Evolutionary conservation across 345 rosid genomes (phyloP), one percentile per base, ranked within the genome.

Genomic region (Euphorbia pulcherrima): DNA sequence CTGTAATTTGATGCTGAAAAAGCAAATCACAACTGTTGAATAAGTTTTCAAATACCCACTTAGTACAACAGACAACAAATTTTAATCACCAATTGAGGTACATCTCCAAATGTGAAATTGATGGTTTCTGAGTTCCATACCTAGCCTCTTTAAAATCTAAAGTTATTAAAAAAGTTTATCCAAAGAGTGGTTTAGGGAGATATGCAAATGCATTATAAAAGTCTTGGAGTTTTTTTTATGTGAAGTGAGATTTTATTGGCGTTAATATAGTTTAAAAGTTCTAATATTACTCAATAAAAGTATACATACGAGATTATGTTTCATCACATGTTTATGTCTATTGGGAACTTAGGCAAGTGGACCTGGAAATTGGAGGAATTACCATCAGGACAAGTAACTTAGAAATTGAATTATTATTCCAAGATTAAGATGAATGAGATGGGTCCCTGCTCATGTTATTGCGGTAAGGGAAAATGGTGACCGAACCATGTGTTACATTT

Each of bases 401-500:
- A 65, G 74, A 75, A 56, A 58, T 52, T 63, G 76, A 79, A 65
- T 67, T 56, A 65, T 67, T 56, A 56, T 28, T 62, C 52, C 48
- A 53, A 51, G 50, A 44, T 44, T 65, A 74, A 53, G 62, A 61
- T 68, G 76, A 68, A 65, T 60, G 50, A 56, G 60, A 65, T 74
- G 83, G 85, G 75, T 66, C 83, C 79, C 74, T 68, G 64, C 28
- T 60, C 50, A 52, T 74, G 75, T 65, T 75, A 74, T 61, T 52
- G 72, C 52, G 68, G 65, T 69, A 65, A 50, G 57, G 40, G 63
- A 62, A 70, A 75, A 72, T 55, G 73, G 71, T 69, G 73, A 63
- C 81, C 73, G 65, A 67, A 59, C 77, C 81, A 74, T 78, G 80
- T 80, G 83, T 83, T 73, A 62, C 67, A 28, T 68, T 76, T 23